Percentiles rank a stretch among this genome's conserved stretches.
These are phyloP conservation scores for Corylus avellana DNA, from an alignment of 306 rosid species.

Conservation along the genomic window DNA sequence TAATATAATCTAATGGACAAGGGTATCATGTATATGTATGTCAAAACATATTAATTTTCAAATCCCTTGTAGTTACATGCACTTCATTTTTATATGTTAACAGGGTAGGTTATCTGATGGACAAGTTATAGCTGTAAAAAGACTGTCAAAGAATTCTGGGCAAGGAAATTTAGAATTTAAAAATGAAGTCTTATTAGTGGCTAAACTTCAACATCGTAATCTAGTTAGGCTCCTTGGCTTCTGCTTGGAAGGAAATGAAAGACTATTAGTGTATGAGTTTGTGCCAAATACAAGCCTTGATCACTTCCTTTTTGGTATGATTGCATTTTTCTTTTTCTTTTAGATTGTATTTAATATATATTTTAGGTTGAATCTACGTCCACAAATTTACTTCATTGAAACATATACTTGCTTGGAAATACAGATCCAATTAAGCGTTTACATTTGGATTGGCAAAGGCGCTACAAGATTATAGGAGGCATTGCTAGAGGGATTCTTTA, in stretches of 20 bases:
- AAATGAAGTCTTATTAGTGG: too few species aligned
- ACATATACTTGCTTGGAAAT: slow-evolving; percentile 1
- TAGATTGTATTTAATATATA: not conserved
- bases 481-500: slow-evolving; percentile 46
- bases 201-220: too few species aligned
- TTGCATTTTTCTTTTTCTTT: slow-evolving; percentile 2
- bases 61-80: not conserved
- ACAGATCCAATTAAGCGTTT: slow-evolving; percentile 33
- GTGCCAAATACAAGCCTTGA: slow-evolving; percentile 54
- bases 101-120: slow-evolving; percentile 40
- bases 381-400: not conserved
- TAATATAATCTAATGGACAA: not conserved
- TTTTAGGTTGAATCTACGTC: not conserved
- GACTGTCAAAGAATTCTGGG: too few species aligned
- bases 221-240: too few species aligned
- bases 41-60: not conserved
- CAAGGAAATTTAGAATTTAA: too few species aligned
- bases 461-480: slow-evolving; percentile 40
- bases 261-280: slow-evolving; percentile 52
- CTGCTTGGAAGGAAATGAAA: slow-evolving; percentile 6
- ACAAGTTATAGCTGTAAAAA: not conserved
- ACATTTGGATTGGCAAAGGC: slow-evolving; percentile 35
- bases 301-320: slow-evolving; percentile 47
- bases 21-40: not conserved
- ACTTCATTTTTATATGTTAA: not conserved